Base-by-base conservation (phyloP, 169 alveolate species). In the Plasmodium vivax region DNA sequence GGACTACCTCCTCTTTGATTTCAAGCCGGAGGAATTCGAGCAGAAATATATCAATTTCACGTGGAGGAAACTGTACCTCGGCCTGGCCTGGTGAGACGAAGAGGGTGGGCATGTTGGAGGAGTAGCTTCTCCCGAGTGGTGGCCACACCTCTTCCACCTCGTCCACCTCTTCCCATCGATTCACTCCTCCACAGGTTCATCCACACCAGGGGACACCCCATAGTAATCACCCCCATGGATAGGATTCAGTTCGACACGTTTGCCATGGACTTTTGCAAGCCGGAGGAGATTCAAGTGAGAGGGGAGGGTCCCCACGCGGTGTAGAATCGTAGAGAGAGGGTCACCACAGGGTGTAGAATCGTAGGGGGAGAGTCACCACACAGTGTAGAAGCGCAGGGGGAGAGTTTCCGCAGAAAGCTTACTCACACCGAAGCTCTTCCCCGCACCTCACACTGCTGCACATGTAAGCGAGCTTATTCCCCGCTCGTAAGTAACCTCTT, bases 211-310 rank as follows among this genome's bases (percentile, higher is more conserved):
- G 93, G 93, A 3, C 93, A 85, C 62, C 93, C 93, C 9, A 85
- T 85, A 73, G 79, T 85, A 74, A 32, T 85, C n/a, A 45, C 82
- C 23, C 93, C 93, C 2, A 47, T 73, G 43, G 93, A 85, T 3
- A 56, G 80, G 79, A 85, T 85, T 12, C 93, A 85, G 54, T 74
- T 85, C 36, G 85, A 85, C 32, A 73, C 82, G 7, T 85, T 85
- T 72, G 27, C 93, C 36, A 85, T 85, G 93, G 93, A 85, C n/a
- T 85, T 85, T 74, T 85, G 93, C 45, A 85, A 85, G n/a, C 93
- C 93, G 36, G 93, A 85, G 56, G 93, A 85, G 41, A 85, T 85
- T 12, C 93, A 85, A 47, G 93, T 85, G n/a, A 23, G 58, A 85
- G 56, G 36, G 34, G 4, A 83, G 75, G 14, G 4, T 1, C 36